Evolutionary conservation across 371 early-diverging fungal genomes (phyloP), one percentile per base, ranked within the genome.

Genomic region (Capillidium rhysosporum): DNA sequence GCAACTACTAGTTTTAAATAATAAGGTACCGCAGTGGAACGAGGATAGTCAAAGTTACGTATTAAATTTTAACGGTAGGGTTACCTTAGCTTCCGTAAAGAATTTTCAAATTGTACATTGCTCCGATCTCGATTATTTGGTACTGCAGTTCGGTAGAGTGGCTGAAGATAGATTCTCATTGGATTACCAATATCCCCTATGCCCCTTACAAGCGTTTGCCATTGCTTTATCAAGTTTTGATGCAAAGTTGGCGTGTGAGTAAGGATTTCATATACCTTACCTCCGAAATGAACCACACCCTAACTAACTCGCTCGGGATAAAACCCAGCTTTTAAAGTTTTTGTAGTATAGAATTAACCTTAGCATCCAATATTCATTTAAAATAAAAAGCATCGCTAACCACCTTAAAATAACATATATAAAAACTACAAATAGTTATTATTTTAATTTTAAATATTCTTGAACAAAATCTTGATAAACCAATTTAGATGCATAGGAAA

Each of bases 71-170:
- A 89, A 83, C 54, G 91, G 91, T 7, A 70, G 97, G 14, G 94
- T 97, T 0, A 84, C 89, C n/a, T 66, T 84, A 61, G 89, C 98
- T 7, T 90, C 91, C 2, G 94, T 95, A 30, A 94, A 96, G 62
- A 98, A 97, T 66, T 95, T 98, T 66, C 98, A 97, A 65, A 80
- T 98, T 47, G 86, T 96, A 14, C 86, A 85, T 58, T 85, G 86
- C 29, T 73, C 85, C 54, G 89, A 91, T 63, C 66, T 89, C 71
- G 89, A 89, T 60, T 95, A 95, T 60, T 86, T 92, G 49, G 84
- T 88, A 7, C 73, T 98, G 78, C 97, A 96, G 59, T 98, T 97
- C 72, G 98, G 98, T 41, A 69, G 87, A 49, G 76, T 86, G 1
- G 73, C 69, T 0, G 73, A 79, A 8, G 81, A 90, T 58, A 69